Base-by-base conservation (phyloP, 352 stramenopile genomes). In the Vaucheria bursata region DNA sequence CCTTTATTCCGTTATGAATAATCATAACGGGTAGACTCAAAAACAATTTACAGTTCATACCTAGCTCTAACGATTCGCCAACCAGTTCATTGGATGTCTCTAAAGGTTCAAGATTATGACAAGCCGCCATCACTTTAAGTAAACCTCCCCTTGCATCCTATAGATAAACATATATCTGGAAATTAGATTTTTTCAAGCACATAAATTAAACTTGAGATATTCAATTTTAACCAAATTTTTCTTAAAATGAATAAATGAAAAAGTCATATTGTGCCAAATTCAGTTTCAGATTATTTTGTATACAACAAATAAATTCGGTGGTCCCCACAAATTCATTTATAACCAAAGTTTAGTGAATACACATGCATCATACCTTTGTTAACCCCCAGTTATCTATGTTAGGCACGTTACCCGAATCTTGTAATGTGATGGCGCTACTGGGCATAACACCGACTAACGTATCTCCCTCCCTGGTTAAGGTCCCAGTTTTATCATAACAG, bases 401-500 rank as follows among this genome's bases (percentile, higher is more conserved):
- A 59, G 45, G 45, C 45, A 59, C 12, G 45, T 12, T 18, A 12
- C 25, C 12, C 25, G 45, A 12, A 12, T 18, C 45, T 25, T 59
- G 12, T 12, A 59, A 25, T 12, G 12, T 59, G 45, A 18, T 12
- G 12, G 45, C 12, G 12, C 25, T 12, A 18, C 12, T 25, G 12
- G 45, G 45, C n/a, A 1, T 50, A 12, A 74, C 34, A 69, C 69
- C 69, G 37, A 70, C 49, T 18, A 74, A 50, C 31, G 69, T 74
- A 12, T 70, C n/a, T 12, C 69, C 69, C 36, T 74, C 69, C 32
- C 32, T 74, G 3, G 69, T 74, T 18, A 74, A 31, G 12, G 69
- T 74, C 12, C 69, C 69, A 29, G 69, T 74, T 50, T 74, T 74
- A 31, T 74, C 69, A 69, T 70, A 74, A 40, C 69, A 74, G 18